Percentiles rank a stretch among this genome's conserved stretches.
phyloP scores from a whole-genome alignment of 2,329 filamentous ascomycete genomes.

The Paracoccidioides lutzii region DNA sequence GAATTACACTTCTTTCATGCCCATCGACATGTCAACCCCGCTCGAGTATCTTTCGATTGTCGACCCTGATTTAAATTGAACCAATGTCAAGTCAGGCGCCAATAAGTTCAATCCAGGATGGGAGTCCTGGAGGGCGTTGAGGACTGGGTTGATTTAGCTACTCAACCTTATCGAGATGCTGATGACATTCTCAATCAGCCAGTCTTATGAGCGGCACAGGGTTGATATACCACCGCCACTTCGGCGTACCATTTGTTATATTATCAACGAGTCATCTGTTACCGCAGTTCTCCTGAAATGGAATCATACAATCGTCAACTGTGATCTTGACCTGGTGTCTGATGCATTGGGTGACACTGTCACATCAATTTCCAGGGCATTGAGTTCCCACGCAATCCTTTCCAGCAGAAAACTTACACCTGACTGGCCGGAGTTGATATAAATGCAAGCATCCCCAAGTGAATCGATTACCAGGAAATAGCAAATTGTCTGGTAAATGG shows the following conservation, averaged over 20 bases:
- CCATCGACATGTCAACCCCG: background rate
- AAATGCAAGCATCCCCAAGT: background rate
- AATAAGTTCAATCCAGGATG: constrained; percentile 2
- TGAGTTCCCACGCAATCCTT: background rate
- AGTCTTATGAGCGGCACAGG: background rate
- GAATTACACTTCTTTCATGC: too few species aligned
- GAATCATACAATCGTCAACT: constrained; percentile 4
- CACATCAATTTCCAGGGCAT: background rate
- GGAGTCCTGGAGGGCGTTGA: constrained; percentile 1
- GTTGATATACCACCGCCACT: background rate
- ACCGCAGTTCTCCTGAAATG: constrained; percentile 1
- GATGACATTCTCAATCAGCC: background rate
- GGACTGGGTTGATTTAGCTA: constrained; percentile 2
- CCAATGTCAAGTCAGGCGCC: background rate
- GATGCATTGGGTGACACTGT: background rate
- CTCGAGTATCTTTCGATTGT: background rate
- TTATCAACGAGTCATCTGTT: constrained; percentile 2
- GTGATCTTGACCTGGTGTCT: background rate
- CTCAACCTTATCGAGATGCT: constrained; percentile 2
- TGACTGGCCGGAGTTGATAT: constrained; percentile 5
- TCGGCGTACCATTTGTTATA: background rate
- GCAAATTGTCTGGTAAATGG: constrained; percentile 4
- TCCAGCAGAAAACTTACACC: background rate
- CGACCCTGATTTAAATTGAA: background rate
- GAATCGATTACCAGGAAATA: constrained; percentile 3